phyloP scores from a whole-genome alignment of 768 basidiomycete genomes.

The Megacollybia marginata region DNA sequence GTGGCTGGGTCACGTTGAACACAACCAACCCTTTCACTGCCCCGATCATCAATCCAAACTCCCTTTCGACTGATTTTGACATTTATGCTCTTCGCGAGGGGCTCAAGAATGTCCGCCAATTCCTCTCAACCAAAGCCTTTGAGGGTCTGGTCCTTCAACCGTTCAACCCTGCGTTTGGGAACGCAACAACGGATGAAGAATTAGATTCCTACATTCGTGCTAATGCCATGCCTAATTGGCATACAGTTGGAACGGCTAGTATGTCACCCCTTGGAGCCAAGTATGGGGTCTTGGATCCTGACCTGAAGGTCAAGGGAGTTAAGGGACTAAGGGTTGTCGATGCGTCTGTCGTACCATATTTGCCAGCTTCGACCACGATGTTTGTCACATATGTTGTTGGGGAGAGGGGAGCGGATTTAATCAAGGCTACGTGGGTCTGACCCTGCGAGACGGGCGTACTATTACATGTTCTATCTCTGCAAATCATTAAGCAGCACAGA shows the following conservation, averaged over 20 bases:
- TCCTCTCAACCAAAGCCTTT: slow-evolving; percentile 9
- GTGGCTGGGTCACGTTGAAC: slow-evolving; percentile 19
- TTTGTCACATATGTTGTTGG: slow-evolving; percentile 15
- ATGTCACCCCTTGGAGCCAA: slow-evolving; percentile 20
- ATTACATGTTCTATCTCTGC: no score
- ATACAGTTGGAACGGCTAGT: slow-evolving; percentile 22
- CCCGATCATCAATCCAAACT: slow-evolving; percentile 36
- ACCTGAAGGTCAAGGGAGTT: slow-evolving; percentile 27
- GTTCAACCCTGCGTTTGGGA: not conserved
- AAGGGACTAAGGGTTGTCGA: slow-evolving; percentile 29
- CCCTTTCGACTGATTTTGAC: slow-evolving; percentile 19
- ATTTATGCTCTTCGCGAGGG: slow-evolving; percentile 9
- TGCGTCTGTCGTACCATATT: slow-evolving; percentile 18
- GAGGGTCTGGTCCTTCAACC: slow-evolving; percentile 7
- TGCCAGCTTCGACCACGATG: slow-evolving; percentile 16
- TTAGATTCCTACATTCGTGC: slow-evolving; percentile 18
- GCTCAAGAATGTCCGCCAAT: slow-evolving; percentile 6
- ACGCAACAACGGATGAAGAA: slow-evolving; percentile 2
- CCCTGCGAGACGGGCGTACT: not conserved
- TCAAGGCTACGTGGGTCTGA: slow-evolving; percentile 10
- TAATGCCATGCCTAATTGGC: slow-evolving; percentile 16
- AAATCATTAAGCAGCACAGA: no score
- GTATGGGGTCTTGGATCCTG: slow-evolving; percentile 23
- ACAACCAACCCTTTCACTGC: slow-evolving; percentile 30
- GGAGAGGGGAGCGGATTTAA: slow-evolving; percentile 18